A percentile compares a stretch with the other conserved stretches of the same genome.
Evolutionary conservation across 805 yeast genomes (phyloP).

Genomic region (Kregervanrija delftensis): DNA sequence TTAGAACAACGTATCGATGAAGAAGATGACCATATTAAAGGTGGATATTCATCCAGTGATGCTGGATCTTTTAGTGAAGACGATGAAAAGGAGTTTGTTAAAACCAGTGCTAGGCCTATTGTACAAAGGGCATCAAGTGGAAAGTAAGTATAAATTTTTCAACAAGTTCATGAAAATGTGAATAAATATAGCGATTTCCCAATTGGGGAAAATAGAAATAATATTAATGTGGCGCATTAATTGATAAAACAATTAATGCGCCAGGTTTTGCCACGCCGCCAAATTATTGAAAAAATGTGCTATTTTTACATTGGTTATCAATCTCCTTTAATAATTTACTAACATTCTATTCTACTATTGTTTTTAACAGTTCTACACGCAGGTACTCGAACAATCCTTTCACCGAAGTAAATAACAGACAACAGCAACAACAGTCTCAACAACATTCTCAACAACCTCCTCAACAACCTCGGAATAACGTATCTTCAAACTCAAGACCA

Average conservation of each 20-base stretch:
- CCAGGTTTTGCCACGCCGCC: too few species aligned
- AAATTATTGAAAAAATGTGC: too few species aligned
- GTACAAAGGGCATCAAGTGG: constrained; percentile 11
- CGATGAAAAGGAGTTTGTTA: constrained; percentile 12
- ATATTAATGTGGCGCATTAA: too few species aligned
- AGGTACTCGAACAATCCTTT: constrained; percentile 11
- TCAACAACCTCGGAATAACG: background rate
- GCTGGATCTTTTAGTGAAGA: constrained; percentile 25
- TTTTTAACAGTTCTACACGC: constrained; percentile 4
- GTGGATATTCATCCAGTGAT: constrained; percentile 36
- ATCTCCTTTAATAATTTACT: too few species aligned
- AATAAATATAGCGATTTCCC: too few species aligned
- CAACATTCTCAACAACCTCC: background rate
- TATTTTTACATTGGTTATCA: too few species aligned
- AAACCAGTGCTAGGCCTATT: constrained; percentile 9
- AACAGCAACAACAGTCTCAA: background rate
- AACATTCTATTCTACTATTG: too few species aligned
- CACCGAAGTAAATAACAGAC: background rate
- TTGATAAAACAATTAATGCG: too few species aligned
- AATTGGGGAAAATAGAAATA: too few species aligned
- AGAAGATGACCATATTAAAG: constrained; percentile 25
- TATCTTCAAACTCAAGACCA: too few species aligned
- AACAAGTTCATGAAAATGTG: too few species aligned
- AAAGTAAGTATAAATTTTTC: too few species aligned
- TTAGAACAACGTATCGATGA: constrained; percentile 30